Base-by-base conservation (phyloP, 371 early-diverging fungal genomes). In the Zychaea mexicana region DNA sequence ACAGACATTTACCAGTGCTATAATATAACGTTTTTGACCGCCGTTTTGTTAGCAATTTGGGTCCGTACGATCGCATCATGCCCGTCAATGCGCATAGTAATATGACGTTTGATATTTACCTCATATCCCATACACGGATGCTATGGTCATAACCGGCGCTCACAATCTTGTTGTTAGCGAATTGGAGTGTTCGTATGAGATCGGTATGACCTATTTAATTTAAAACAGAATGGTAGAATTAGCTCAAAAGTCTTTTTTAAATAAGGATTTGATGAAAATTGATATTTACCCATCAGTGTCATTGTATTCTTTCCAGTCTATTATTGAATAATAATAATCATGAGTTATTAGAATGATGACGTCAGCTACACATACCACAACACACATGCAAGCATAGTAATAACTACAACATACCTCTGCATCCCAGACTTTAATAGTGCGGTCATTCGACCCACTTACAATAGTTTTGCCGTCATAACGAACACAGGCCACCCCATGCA, bases 371-470 rank as follows among this genome's bases (percentile, higher is more conserved):
- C 15, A 46, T 30, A 47, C 9, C 53, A 47, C n/a, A 36, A 9
- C 7, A 19, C 10, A 45, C 22, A 53, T 2, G 5, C n/a, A n/a
- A n/a, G n/a, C n/a, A n/a, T n/a, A 27, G 10, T 32, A 6, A 9
- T 3, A 42, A 49, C 13, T 19, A 27, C 30, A 9, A 62, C 64
- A 54, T 42, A 64, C 69, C 64, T 56, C 80, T 3, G 92, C 89
- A 68, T 96, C 91, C 99, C 99, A 99, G 15, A 98, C 77, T 69
- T 90, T 90, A 66, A 99, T 94, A 8, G 93, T 89, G 65, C 90
- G 86, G 77, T 99, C 99, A 77, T 96, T 91, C 19, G 94, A 92
- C 2, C 98, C 98, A 2, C 95, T 93, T 0, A 96, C 94, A 32
- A 98, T 91, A 3, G 83, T 80, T 55, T 84, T 82, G 33, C 96